Conservation (phyloP, 2,329 filamentous ascomycete genomes). For the Lasiodiplodia theobromae region DNA sequence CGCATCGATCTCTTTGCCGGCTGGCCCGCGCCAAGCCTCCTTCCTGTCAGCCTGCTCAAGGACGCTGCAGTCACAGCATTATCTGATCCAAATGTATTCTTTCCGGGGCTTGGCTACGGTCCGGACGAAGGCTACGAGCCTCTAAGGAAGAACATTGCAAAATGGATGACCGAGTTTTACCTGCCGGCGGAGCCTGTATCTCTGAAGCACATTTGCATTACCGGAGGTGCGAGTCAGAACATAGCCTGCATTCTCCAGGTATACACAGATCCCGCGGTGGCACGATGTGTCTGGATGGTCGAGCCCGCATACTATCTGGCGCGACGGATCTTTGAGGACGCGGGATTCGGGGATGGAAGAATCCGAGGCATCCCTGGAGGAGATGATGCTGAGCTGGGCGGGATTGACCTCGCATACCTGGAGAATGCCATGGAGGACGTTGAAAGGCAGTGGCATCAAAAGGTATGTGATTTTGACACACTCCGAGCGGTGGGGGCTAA, state of each 20-base stretch:
- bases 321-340: conserved; percentile 72
- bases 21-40: conserved; percentile 70
- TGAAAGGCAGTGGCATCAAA: conserved; percentile 34
- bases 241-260: conserved; percentile 78
- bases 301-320: conserved; percentile 83
- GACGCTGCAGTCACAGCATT: conserved; percentile 68
- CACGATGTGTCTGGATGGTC: conserved; percentile 78
- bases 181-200: background rate
- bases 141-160: conserved; percentile 71
- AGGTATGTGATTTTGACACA: conserved; percentile 36
- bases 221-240: conserved; percentile 84
- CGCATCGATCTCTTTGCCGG: conserved; percentile 72
- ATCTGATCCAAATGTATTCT: conserved; percentile 63
- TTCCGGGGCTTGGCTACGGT: conserved; percentile 76
- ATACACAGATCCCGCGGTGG: conserved; percentile 80
- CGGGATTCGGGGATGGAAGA: conserved; percentile 72
- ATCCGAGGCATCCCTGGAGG: conserved; percentile 78
- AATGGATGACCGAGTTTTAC: conserved; percentile 74
- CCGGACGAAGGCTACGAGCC: conserved; percentile 76
- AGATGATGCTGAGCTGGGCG: conserved; percentile 60
- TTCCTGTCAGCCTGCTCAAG: conserved; percentile 70
- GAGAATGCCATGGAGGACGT: conserved; percentile 63
- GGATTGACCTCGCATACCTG: conserved; percentile 72
- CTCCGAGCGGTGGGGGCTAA: conserved; percentile 21
- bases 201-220: conserved; percentile 57